These are phyloP conservation scores for Malbranchea cinnamomea DNA, from an alignment of 2,329 filamentous ascomycete genomes.

Conservation along the genomic window DNA sequence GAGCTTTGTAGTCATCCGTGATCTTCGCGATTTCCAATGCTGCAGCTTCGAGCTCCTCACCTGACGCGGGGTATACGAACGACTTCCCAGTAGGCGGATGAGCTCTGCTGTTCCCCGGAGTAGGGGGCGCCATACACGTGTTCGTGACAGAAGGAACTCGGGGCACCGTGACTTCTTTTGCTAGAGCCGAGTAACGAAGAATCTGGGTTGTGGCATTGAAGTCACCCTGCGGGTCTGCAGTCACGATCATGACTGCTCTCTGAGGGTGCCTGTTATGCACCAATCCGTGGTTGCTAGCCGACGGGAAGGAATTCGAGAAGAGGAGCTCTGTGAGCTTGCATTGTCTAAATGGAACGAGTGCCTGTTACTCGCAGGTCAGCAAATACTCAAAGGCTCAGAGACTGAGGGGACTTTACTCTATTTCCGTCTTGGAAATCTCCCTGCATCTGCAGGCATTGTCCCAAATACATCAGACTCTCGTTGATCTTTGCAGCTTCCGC, in stretches of 20 bases:
- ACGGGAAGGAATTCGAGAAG: slow-evolving; percentile 78
- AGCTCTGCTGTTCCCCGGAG: slow-evolving; percentile 16
- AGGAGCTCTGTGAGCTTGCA: slow-evolving; percentile 75
- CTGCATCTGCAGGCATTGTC: slow-evolving; percentile 92
- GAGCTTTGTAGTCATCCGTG: slow-evolving; percentile 58
- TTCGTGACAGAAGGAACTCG: slow-evolving; percentile 70
- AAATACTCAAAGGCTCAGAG: not conserved
- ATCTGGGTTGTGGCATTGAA: slow-evolving; percentile 97
- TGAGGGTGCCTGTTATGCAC: slow-evolving; percentile 43
- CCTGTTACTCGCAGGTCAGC: slow-evolving; percentile 36
- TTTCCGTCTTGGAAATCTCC: slow-evolving; percentile 58
- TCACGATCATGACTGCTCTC: slow-evolving; percentile 89
- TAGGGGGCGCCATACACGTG: slow-evolving; percentile 39
- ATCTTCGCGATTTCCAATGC: slow-evolving; percentile 70
- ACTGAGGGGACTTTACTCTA: slow-evolving; percentile 42
- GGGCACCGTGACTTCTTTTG: slow-evolving; percentile 81
- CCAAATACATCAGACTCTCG: slow-evolving; percentile 94
- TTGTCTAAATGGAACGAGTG: slow-evolving; percentile 63
- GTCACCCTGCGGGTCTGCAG: slow-evolving; percentile 80
- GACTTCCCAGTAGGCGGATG: slow-evolving; percentile 24
- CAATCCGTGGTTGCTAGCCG: slow-evolving; percentile 33
- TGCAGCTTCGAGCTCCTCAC: slow-evolving; percentile 67
- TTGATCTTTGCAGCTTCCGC: slow-evolving; percentile 98
- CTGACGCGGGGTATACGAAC: slow-evolving; percentile 22
- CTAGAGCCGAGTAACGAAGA: slow-evolving; percentile 81